Percentiles rank a stretch among this genome's conserved stretches.
These are phyloP conservation scores for Paecilomyces variotii DNA, from an alignment of 2,329 filamentous ascomycete genomes.

Conservation along the genomic window DNA sequence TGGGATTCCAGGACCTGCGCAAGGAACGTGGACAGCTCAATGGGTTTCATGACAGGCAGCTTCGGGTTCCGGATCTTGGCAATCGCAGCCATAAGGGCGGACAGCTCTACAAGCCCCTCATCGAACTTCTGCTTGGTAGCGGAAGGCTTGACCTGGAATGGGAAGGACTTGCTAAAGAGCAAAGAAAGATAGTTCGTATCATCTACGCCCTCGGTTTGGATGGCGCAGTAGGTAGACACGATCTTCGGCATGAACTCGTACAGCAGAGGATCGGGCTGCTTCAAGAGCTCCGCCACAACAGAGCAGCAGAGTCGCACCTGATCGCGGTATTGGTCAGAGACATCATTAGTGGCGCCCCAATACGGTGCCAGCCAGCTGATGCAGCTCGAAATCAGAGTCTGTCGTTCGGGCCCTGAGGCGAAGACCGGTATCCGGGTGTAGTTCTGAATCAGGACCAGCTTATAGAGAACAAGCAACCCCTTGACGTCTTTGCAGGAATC, in stretches of 20 bases:
- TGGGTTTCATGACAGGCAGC: conserved; percentile 67
- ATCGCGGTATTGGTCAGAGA: conserved; percentile 81
- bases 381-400: conserved; percentile 69
- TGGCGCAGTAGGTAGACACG: conserved; percentile 76
- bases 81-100: conserved; percentile 75
- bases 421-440: conserved; percentile 80
- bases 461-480: conserved; percentile 86
- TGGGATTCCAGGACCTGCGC: conserved; percentile 75
- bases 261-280: conserved; percentile 69
- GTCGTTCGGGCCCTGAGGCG: conserved; percentile 64
- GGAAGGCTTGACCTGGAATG: conserved; percentile 69
- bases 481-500: conserved; percentile 82
- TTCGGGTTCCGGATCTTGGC: conserved; percentile 67
- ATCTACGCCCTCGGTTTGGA: conserved; percentile 57
- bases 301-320: conserved; percentile 92
- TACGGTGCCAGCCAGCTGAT: conserved; percentile 87
- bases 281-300: conserved; percentile 77
- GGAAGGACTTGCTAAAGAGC: conserved; percentile 82
- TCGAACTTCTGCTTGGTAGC: conserved; percentile 60
- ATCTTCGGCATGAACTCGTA: conserved; percentile 87
- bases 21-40: conserved; percentile 66
- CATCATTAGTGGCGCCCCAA: conserved; percentile 69
- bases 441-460: conserved; percentile 86
- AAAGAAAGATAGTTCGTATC: conserved; percentile 63
- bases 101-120: conserved; percentile 80